These are phyloP conservation scores for Eucalyptus globulus DNA, from an alignment of 345 rosid genomes.

Conservation along the genomic window DNA sequence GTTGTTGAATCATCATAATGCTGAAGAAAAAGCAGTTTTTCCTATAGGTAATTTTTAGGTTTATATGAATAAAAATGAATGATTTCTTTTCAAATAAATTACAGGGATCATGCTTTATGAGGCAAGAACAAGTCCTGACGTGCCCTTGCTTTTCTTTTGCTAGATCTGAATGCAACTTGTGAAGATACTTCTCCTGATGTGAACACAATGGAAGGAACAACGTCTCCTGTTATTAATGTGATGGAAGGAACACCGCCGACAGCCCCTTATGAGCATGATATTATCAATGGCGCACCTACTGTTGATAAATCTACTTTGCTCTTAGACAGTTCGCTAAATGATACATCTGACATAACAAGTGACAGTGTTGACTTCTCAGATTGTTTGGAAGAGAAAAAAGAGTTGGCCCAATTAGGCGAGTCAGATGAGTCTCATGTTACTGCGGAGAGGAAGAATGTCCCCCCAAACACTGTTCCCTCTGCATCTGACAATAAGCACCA, in stretches of 20 bases:
- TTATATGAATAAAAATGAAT: not conserved
- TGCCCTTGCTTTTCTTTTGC: not conserved
- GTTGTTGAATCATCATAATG: slow-evolving; percentile 12
- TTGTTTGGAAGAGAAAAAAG: not conserved
- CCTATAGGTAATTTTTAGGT: slow-evolving; percentile 17
- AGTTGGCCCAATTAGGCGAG: not conserved
- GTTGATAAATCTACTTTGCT: slow-evolving; percentile 10
- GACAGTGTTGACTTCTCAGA: not conserved
- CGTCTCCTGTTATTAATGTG: not conserved
- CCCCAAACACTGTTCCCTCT: not conserved
- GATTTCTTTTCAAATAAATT: not conserved
- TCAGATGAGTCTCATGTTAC: not conserved
- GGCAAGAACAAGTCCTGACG: not conserved
- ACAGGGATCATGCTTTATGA: not conserved
- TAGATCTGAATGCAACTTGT: slow-evolving; percentile 10
- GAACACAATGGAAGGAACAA: not conserved
- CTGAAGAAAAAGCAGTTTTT: slow-evolving; percentile 1
- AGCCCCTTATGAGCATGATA: not conserved
- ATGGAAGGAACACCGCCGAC: not conserved
- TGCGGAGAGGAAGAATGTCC: not conserved
- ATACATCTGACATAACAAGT: not conserved
- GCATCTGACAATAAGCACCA: not conserved
- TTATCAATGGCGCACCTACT: slow-evolving; percentile 3
- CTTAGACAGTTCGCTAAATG: slow-evolving; percentile 6
- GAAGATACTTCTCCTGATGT: not conserved